phyloP scores from a whole-genome alignment of 768 basidiomycete species.

The Fistulinella prunicolor region DNA sequence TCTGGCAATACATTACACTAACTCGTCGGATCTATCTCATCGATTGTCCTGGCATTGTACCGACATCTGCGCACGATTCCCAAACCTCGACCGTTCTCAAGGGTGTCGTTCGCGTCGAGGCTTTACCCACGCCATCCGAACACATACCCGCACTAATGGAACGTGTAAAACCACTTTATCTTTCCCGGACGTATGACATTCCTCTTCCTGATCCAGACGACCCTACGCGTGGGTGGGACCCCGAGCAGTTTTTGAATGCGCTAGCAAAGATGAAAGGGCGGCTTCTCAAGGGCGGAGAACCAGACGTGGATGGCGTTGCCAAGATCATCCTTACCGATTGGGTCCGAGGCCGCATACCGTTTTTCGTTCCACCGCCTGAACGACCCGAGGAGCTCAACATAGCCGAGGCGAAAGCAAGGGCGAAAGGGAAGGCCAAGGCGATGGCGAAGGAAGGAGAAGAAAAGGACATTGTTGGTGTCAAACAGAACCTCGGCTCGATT shows the following conservation, averaged over 20 bases:
- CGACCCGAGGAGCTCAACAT: conserved; percentile 67
- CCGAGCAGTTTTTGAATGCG: conserved; percentile 78
- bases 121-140: conserved; percentile 86
- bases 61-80: conserved; percentile 86
- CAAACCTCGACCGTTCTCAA: conserved; percentile 92
- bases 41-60: conserved; percentile 98
- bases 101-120: conserved; percentile 95
- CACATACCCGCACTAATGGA: conserved; percentile 86
- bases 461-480: conserved; percentile 57
- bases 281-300: conserved; percentile 90
- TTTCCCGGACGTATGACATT: conserved; percentile 80
- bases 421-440: conserved; percentile 51
- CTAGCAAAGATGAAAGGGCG: conserved; percentile 91
- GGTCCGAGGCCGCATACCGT: conserved; percentile 96
- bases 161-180: conserved; percentile 91
- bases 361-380: conserved; percentile 91
- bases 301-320: conserved; percentile 86
- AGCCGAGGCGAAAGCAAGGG: conserved; percentile 46
- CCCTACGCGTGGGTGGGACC: conserved; percentile 53
- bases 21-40: conserved; percentile 97
- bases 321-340: conserved; percentile 96
- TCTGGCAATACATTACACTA: conserved; percentile 99
- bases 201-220: conserved; percentile 59
- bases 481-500: conserved; percentile 83
- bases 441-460: conserved; percentile 29